Evolutionary conservation across 2,329 filamentous ascomycete species (phyloP).

Genomic region (Paecilomyces dactylethromorphus): DNA sequence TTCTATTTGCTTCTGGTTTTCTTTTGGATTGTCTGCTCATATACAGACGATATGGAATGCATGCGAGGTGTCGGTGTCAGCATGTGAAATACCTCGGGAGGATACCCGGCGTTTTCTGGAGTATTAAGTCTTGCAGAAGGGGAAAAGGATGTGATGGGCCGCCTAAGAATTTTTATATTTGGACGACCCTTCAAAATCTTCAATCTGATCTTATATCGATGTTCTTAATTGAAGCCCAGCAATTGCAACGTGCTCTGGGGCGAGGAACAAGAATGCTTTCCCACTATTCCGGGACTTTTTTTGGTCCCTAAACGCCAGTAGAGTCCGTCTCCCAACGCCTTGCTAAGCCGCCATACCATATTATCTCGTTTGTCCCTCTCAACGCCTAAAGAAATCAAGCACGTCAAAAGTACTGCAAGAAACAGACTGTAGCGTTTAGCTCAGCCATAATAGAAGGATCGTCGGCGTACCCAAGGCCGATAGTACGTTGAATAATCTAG

Average conservation of each 20-base stretch:
- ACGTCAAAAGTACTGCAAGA: not conserved
- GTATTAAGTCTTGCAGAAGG: not conserved
- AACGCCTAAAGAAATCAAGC: not conserved
- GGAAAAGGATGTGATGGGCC: not conserved
- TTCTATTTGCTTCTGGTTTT: not conserved
- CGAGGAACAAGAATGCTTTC: no score
- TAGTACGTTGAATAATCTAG: conserved; percentile 38
- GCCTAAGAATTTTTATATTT: not conserved
- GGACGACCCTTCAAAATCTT: not conserved
- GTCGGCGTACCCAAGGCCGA: conserved; percentile 27
- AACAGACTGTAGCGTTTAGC: not conserved
- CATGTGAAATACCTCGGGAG: not conserved
- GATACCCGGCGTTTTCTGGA: not conserved
- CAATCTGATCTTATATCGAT: not conserved
- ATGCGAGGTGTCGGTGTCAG: not conserved
- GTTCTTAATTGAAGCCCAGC: not conserved
- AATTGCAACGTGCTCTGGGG: not conserved
- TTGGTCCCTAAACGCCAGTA: not conserved
- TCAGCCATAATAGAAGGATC: not conserved
- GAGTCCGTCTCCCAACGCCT: not conserved
- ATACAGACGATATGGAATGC: not conserved
- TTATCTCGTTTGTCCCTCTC: not conserved
- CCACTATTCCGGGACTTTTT: no score
- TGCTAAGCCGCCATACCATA: not conserved
- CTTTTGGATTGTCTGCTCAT: not conserved